Base-by-base conservation (phyloP, 805 yeast species). In the Lipomyces orientalis region DNA sequence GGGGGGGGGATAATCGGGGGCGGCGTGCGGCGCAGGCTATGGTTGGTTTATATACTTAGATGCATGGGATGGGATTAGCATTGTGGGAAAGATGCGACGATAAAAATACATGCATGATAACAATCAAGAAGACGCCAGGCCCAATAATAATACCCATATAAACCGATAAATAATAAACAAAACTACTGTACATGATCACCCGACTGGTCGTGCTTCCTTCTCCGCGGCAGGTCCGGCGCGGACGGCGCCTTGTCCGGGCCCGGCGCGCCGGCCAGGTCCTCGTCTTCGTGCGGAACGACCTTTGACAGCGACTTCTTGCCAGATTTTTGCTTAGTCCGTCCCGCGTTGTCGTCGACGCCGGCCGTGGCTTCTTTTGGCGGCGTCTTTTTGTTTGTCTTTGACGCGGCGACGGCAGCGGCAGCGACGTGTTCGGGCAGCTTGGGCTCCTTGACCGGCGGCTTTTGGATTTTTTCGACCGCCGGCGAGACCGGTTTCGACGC, bases 241-340 rank as follows among this genome's bases (percentile, higher is more conserved):
- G 3, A 2, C 16, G 55, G 55, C 5, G 55, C 55, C 34, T 22
- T 22, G 12, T 52, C 55, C 12, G 55, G 55, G 10, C 55, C 55
- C 9, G 55, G 55, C n/a, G 55, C 55, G n/a, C 14, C 34, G 12
- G 55, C 55, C n/a, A 31, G 22, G 19, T 52, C 12, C 55, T 52
- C 34, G 34, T 52, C 22, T 52, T 52, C 55, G 34, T 25, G 55
- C 25, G 55, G 55, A 1, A 31, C 0, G 33, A 52, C 55, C 22
- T 5, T 12, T 29, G 55, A 14, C 12, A 52, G 55, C 8, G 55
- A 31, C 9, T 31, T 52, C 22, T 52, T 52, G 31, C 14, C 55
- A 33, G 9, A 33, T 3, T 7, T 12, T 52, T 52, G 34, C 4
- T n/a, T 9, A 1, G 4, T 7, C n/a, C 10, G 1, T 43, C 4